Conservation (phyloP, 202 grass and related monocot species). For the Setaria viridis region DNA sequence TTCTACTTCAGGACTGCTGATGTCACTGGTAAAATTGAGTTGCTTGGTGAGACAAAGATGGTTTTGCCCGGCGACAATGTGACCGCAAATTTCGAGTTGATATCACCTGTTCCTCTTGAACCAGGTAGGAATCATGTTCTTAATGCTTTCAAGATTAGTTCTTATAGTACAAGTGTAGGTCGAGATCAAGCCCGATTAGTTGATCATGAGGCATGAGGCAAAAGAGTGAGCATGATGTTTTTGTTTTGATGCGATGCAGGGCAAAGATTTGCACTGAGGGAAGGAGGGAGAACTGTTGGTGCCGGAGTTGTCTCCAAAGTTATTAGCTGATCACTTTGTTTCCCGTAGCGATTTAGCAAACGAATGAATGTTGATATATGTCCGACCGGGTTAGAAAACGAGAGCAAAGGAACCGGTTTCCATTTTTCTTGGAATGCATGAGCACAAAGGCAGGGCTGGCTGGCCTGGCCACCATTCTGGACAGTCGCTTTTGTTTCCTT, state of each 20-base stretch:
- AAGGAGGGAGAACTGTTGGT: conserved; percentile 89
- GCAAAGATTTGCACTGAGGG: conserved; percentile 88
- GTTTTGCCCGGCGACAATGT: conserved; percentile 98
- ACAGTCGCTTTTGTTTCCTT: conserved; percentile 25
- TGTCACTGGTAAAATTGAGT: conserved; percentile 82
- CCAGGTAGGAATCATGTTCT: conserved; percentile 53
- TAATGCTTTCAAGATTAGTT: background rate
- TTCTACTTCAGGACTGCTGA: conserved; percentile 99
- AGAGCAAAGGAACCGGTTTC: conserved; percentile 27
- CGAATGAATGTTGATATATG: conserved; percentile 60
- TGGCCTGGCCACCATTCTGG: conserved; percentile 34
- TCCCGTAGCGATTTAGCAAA: conserved; percentile 44
- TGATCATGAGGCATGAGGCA: too few relatives aligned
- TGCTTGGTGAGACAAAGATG: conserved; percentile 73
- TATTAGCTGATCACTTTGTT: conserved; percentile 50
- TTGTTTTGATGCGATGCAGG: conserved; percentile 44
- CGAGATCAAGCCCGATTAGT: too few relatives aligned
- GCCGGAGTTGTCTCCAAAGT: conserved; percentile 85
- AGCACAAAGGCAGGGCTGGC: conserved; percentile 21
- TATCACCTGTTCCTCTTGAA: conserved; percentile 85
- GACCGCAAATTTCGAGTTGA: conserved; percentile 82
- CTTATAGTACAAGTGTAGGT: too few relatives aligned
- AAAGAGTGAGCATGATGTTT: background rate
- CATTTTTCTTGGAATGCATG: conserved; percentile 42
- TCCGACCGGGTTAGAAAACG: conserved; percentile 32